A percentile compares a stretch with the other conserved stretches of the same genome.
These are phyloP conservation scores for Staphylotrichum tortipilum DNA, from an alignment of 495 filamentous ascomycete species.

Conservation along the genomic window DNA sequence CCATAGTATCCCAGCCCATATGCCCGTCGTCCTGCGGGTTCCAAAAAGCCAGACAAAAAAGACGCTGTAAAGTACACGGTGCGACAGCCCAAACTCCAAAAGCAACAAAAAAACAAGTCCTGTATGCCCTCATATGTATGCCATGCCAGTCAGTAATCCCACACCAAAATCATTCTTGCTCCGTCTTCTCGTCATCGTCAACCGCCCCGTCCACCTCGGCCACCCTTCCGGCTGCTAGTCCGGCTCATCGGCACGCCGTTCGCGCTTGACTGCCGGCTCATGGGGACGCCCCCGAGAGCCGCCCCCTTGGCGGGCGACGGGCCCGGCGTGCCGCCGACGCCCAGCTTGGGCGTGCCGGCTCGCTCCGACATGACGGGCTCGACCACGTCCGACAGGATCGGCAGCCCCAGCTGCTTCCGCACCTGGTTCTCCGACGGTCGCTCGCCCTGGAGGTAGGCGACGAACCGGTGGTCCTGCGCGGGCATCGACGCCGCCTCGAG, in stretches of 20 bases:
- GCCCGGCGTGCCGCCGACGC: conserved; percentile 21
- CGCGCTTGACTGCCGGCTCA: conserved; percentile 44
- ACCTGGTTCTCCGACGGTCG: conserved; percentile 37
- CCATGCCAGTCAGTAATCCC: too few relatives aligned
- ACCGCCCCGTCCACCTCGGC: conserved; percentile 21
- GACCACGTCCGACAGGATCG: conserved; percentile 21
- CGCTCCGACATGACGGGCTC: conserved; percentile 20
- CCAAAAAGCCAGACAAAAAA: neutral
- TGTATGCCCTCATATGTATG: too few relatives aligned
- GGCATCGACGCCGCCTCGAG: conserved; percentile 37
- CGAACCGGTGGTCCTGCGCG: conserved; percentile 25
- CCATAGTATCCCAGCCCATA: neutral
- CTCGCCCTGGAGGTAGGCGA: conserved; percentile 34
- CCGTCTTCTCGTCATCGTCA: neutral
- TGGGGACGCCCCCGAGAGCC: conserved; percentile 29
- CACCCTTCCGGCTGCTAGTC: conserved; percentile 30
- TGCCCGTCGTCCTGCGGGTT: neutral
- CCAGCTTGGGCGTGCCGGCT: conserved; percentile 20
- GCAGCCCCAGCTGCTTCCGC: conserved; percentile 33
- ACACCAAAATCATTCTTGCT: too few relatives aligned
- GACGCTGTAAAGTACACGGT: too few relatives aligned
- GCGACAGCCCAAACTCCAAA: neutral
- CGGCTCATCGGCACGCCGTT: conserved; percentile 45
- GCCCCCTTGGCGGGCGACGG: conserved; percentile 20
- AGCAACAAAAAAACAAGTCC: neutral